Percentiles rank a stretch among this genome's conserved stretches.
These are phyloP conservation scores for Penicillium atrosanguineum DNA, from an alignment of 495 filamentous ascomycete species.

Conservation along the genomic window DNA sequence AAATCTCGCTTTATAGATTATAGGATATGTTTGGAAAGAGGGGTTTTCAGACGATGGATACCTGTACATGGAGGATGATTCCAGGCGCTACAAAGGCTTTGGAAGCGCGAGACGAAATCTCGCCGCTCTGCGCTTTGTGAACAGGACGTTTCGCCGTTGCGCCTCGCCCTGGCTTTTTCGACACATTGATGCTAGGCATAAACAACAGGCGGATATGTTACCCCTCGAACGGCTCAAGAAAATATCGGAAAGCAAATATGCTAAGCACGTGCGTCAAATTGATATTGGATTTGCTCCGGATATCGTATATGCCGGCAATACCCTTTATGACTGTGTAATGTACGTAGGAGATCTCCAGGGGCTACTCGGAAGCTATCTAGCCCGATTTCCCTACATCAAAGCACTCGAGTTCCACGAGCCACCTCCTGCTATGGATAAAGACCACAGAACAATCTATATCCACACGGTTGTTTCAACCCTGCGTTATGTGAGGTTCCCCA, in stretches of 20 bases:
- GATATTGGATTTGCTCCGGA: background rate
- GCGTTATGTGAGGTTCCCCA: background rate
- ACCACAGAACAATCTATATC: background rate
- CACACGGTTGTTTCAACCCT: background rate
- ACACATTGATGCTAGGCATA: background rate
- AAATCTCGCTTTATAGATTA: background rate
- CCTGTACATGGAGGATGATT: background rate
- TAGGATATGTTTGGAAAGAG: background rate
- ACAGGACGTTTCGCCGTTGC: background rate
- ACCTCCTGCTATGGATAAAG: background rate
- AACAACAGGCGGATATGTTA: background rate
- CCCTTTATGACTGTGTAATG: background rate
- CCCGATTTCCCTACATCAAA: background rate
- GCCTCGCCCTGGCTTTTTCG: constrained; percentile 1
- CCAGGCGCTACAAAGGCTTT: background rate
- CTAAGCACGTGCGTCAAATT: background rate
- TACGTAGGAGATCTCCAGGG: background rate
- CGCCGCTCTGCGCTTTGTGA: background rate
- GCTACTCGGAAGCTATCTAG: background rate
- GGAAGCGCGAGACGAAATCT: background rate
- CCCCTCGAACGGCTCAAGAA: background rate
- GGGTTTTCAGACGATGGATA: background rate
- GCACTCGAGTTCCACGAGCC: background rate
- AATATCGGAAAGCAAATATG: background rate
- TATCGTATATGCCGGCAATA: too few relatives aligned